Evolutionary conservation across 75 land plant genomes (phyloP).

Genomic region (Picea glauca): DNA sequence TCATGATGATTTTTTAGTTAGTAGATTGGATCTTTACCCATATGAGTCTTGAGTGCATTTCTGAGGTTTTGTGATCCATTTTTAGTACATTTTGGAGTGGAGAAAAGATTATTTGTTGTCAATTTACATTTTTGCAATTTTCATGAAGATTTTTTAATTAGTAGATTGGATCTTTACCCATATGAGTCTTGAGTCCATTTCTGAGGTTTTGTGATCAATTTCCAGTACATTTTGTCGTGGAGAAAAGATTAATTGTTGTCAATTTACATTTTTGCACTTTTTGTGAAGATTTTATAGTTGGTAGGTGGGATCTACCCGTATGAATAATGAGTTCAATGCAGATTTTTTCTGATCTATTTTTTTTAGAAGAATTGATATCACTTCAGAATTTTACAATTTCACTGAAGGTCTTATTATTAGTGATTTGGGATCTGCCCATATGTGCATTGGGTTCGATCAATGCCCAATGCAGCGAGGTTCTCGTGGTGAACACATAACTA

Average conservation of each 20-base stretch:
- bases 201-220: too few relatives aligned
- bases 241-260: neutral
- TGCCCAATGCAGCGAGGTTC: constrained; percentile 44
- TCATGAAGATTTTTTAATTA: too few relatives aligned
- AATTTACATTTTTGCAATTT: neutral
- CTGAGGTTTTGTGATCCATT: neutral
- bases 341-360: neutral
- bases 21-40: too few relatives aligned
- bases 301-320: neutral
- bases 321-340: neutral
- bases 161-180: too few relatives aligned
- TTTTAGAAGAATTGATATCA: too few relatives aligned
- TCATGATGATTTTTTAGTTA: too few relatives aligned
- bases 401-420: too few relatives aligned
- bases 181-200: too few relatives aligned
- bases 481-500: constrained; percentile 6
- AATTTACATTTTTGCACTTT: neutral
- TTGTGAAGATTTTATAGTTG: neutral
- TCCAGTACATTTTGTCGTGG: too few relatives aligned
- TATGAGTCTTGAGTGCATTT: too few relatives aligned
- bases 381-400: too few relatives aligned
- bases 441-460: constrained; percentile 32
- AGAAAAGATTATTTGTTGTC: neutral
- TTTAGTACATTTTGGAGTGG: neutral
- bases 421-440: too few relatives aligned